A percentile compares a stretch with the other conserved stretches of the same genome.
phyloP scores from a whole-genome alignment of 495 filamentous ascomycete species.

The Podospora comata region DNA sequence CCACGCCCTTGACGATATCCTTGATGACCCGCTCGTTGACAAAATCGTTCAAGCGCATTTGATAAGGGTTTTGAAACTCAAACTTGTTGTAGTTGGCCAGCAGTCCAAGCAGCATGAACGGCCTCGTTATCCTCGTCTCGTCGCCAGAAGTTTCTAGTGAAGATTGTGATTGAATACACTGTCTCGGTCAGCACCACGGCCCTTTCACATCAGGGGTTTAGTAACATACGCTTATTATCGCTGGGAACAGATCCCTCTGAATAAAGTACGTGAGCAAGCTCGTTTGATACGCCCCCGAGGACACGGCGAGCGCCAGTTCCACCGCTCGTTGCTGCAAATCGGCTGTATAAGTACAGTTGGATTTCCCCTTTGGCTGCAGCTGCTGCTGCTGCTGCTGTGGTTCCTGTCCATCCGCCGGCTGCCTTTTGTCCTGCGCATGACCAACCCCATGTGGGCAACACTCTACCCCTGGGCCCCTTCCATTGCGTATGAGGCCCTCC shows the following conservation, averaged over 20 bases:
- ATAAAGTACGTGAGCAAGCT: slow-evolving; percentile 92
- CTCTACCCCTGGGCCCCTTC: slow-evolving; percentile 48
- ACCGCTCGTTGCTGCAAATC: slow-evolving; percentile 76
- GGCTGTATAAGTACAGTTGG: slow-evolving; percentile 32
- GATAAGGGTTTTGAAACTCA: slow-evolving; percentile 96
- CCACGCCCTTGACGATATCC: slow-evolving; percentile 74
- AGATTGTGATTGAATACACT: slow-evolving; percentile 76
- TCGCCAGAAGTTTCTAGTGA: slow-evolving; percentile 48
- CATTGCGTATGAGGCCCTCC: slow-evolving; percentile 77
- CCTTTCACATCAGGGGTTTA: neutral
- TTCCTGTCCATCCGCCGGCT: slow-evolving; percentile 6
- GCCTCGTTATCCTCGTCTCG: slow-evolving; percentile 58
- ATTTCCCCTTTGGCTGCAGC: neutral
- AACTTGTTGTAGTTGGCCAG: slow-evolving; percentile 99
- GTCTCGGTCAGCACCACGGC: slow-evolving; percentile 1
- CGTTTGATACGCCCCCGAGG: slow-evolving; percentile 92
- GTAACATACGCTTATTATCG: slow-evolving; percentile 78
- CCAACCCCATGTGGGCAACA: slow-evolving; percentile 16
- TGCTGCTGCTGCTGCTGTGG: neutral
- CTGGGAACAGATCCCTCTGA: slow-evolving; percentile 88
- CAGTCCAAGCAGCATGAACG: slow-evolving; percentile 82
- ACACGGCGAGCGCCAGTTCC: slow-evolving; percentile 73
- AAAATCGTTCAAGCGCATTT: slow-evolving; percentile 92
- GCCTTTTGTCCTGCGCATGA: slow-evolving; percentile 9
- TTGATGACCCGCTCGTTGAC: slow-evolving; percentile 87